Evolutionary conservation across 2,329 filamentous ascomycete genomes (phyloP).

Genomic region (Xylaria hypoxylon): DNA sequence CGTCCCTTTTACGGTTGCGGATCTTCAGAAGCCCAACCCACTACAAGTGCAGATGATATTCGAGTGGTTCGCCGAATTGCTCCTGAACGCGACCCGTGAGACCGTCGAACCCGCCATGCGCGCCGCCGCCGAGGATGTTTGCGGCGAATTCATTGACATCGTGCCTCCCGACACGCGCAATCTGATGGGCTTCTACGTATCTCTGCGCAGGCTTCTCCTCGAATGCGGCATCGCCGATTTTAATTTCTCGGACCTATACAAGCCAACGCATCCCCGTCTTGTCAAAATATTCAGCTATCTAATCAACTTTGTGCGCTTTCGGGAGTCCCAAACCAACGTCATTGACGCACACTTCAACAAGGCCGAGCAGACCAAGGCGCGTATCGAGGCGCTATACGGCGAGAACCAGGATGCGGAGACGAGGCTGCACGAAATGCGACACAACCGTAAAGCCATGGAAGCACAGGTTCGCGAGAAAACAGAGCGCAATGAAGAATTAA

Average conservation of each 20-base stretch:
- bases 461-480: conserved; percentile 85
- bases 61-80: conserved; percentile 94
- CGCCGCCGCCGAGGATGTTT: conserved; percentile 88
- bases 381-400: conserved; percentile 85
- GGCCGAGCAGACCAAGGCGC: conserved; percentile 83
- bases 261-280: conserved; percentile 88
- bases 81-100: conserved; percentile 93
- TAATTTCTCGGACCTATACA: conserved; percentile 90
- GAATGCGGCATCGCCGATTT: conserved; percentile 96
- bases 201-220: conserved; percentile 79
- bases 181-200: conserved; percentile 94
- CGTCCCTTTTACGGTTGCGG: conserved; percentile 85
- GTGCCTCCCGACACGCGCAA: conserved; percentile 89
- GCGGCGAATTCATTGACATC: conserved; percentile 85
- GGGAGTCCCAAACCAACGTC: conserved; percentile 87
- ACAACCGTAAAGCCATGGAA: conserved; percentile 83
- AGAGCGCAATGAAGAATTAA: conserved; percentile 86
- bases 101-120: conserved; percentile 96
- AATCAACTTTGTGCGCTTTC: conserved; percentile 98
- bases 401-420: conserved; percentile 90
- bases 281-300: conserved; percentile 97
- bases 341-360: conserved; percentile 97
- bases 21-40: conserved; percentile 93
- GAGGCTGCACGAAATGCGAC: conserved; percentile 82
- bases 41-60: conserved; percentile 97